Percentiles rank a stretch among this genome's conserved stretches.
These are phyloP conservation scores for Agrostemma githago DNA, from an alignment of 148 eudicot species.

Conservation along the genomic window DNA sequence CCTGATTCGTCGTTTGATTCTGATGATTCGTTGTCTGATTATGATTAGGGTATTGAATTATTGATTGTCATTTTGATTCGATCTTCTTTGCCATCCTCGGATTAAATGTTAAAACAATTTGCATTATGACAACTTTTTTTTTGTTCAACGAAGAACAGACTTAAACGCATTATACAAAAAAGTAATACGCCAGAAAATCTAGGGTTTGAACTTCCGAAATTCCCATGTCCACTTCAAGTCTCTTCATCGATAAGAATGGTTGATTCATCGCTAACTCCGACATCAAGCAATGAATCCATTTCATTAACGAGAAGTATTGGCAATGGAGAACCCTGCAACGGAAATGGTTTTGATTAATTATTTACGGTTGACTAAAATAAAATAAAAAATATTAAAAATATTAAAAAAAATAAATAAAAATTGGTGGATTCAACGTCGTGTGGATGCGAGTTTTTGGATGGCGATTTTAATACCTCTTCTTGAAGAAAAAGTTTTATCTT, in stretches of 20 bases:
- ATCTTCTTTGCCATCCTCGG: too few relatives aligned
- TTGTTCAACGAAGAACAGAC: too few relatives aligned
- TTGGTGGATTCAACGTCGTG: not conserved
- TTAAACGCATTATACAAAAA: too few relatives aligned
- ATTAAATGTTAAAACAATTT: too few relatives aligned
- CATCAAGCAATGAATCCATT: constrained; percentile 75
- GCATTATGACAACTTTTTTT: too few relatives aligned
- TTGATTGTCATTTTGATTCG: too few relatives aligned
- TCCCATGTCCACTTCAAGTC: not conserved
- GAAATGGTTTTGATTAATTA: not conserved
- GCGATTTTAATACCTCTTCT: constrained; percentile 58
- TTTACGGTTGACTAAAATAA: not conserved
- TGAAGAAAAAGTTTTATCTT: constrained; percentile 64
- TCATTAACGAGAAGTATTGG: constrained; percentile 79
- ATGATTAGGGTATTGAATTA: too few relatives aligned
- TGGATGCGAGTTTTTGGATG: not conserved
- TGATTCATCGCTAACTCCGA: constrained; percentile 68
- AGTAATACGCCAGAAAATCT: too few relatives aligned
- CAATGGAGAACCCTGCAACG: constrained; percentile 67
- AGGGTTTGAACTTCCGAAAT: too few relatives aligned
- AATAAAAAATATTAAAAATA: too few relatives aligned
- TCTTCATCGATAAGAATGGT: constrained; percentile 79
- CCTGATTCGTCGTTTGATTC: not conserved
- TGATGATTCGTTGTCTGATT: too few relatives aligned
- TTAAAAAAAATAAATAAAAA: too few relatives aligned